These are phyloP conservation scores for Xylaria digitata DNA, from an alignment of 2,329 filamentous ascomycete genomes.

Conservation along the genomic window DNA sequence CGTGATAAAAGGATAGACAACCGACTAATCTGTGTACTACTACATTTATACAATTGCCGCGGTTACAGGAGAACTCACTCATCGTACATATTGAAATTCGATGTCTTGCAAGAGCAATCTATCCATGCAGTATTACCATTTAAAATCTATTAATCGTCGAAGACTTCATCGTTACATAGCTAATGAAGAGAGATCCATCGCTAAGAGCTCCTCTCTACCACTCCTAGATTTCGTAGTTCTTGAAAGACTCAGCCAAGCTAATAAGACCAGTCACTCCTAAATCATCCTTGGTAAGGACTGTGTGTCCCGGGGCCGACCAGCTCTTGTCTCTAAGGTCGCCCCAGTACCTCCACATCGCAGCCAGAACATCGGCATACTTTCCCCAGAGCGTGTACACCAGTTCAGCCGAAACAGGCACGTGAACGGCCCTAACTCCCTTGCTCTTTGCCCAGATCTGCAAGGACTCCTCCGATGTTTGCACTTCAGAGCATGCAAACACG, in stretches of 20 bases:
- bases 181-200: background rate
- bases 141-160: background rate
- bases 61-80: too few species aligned
- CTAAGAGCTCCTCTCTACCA: background rate
- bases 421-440: slow-evolving; percentile 31
- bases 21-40: too few species aligned
- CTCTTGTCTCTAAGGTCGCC: slow-evolving; percentile 30
- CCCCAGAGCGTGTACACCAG: slow-evolving; percentile 27
- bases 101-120: background rate
- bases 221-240: slow-evolving; percentile 18
- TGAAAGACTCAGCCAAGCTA: slow-evolving; percentile 28
- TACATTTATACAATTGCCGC: background rate
- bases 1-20: background rate
- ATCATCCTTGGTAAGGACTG: slow-evolving; percentile 28
- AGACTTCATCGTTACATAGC: background rate
- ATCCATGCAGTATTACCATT: background rate
- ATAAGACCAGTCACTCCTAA: slow-evolving; percentile 29
- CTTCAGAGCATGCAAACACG: slow-evolving; percentile 30
- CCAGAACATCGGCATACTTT: slow-evolving; percentile 26
- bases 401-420: slow-evolving; percentile 31
- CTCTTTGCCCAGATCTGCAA: slow-evolving; percentile 32
- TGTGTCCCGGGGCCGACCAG: slow-evolving; percentile 27
- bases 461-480: slow-evolving; percentile 27
- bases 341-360: slow-evolving; percentile 36
- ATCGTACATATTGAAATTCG: background rate